Base-by-base conservation (phyloP, 257 asterid species). In the Osmanthus fragrans region DNA sequence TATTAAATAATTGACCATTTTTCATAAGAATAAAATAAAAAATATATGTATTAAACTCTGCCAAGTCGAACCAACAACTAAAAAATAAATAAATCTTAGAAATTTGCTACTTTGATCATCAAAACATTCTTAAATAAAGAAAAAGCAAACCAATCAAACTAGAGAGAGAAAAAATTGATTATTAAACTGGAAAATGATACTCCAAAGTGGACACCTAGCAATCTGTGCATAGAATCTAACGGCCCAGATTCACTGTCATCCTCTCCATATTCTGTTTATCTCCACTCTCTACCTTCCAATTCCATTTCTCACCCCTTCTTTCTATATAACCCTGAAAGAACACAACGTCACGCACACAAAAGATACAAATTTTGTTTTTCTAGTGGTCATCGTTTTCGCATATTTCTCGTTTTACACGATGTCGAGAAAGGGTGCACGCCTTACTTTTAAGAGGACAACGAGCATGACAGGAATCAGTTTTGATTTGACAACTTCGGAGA, bases 401-500 rank as follows among this genome's bases (percentile, higher is more conserved):
- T 13, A 18, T 54, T 54, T 7, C 23, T 18, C 64, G 64, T n/a
- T 54, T 54, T 19, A 19, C 27, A 63, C 6, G 84, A 87, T 87
- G 87, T 49, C 80, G 79, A 84, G 90, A 27, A 87, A 87, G 80
- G 84, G 87, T 0, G 77, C 77, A 5, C 81, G 89, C 23, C 84
- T 83, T n/a, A 77, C 80, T 74, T 82, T 86, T 75, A 64, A 80
- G 78, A 80, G 88, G 70, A 84, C 87, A 0, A 77, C 82, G 1
- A 88, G 89, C 88, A 83, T 88, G 92, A 76, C 80, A 1, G 88
- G 87, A 63, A 75, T 90, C 73, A 79, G 76, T 75, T 42, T 85
- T 77, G 91, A 89, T 15, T 16, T n/a, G 15, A 33, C 9, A 7
- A 51, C 25, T 74, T 6, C 40, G 19, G 85, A 66, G 39, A 72